Percentiles rank a stretch among this genome's conserved stretches.
phyloP scores from a whole-genome alignment of 805 yeast genomes.

The Metschnikowia peoriensis region DNA sequence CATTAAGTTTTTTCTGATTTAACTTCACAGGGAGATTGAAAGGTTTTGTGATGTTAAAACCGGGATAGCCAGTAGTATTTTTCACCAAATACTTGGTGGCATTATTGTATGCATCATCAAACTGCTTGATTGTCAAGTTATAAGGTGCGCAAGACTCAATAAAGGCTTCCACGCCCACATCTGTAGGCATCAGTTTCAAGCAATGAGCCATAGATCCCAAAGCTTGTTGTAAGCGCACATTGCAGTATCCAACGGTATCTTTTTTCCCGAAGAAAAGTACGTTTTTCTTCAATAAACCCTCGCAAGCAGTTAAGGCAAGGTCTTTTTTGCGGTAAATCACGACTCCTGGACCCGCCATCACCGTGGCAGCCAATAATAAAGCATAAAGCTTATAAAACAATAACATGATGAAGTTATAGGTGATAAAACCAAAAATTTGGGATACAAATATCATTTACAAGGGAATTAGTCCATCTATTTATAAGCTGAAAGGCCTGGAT shows the following conservation, averaged over 20 bases:
- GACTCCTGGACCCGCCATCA: constrained; percentile 20
- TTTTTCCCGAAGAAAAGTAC: constrained; percentile 25
- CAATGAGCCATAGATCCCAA: constrained; percentile 40
- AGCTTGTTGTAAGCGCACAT: constrained; percentile 34
- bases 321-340: constrained; percentile 23
- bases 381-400: constrained; percentile 11
- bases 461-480: background rate
- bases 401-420: constrained; percentile 10
- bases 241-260: constrained; percentile 33
- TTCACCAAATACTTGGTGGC: constrained; percentile 40
- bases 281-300: constrained; percentile 21
- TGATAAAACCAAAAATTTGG: background rate
- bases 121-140: constrained; percentile 29
- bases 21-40: constrained; percentile 38
- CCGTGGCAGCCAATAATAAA: constrained; percentile 14
- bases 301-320: constrained; percentile 29
- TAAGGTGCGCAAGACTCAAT: constrained; percentile 11
- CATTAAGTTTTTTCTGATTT: constrained; percentile 19
- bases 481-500: background rate
- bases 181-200: constrained; percentile 24
- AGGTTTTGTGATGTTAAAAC: constrained; percentile 27
- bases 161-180: constrained; percentile 17
- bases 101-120: constrained; percentile 36
- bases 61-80: constrained; percentile 27
- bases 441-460: no score